Conservation (phyloP, 163 green algal species). For the Chloromonas sp. region DNA sequence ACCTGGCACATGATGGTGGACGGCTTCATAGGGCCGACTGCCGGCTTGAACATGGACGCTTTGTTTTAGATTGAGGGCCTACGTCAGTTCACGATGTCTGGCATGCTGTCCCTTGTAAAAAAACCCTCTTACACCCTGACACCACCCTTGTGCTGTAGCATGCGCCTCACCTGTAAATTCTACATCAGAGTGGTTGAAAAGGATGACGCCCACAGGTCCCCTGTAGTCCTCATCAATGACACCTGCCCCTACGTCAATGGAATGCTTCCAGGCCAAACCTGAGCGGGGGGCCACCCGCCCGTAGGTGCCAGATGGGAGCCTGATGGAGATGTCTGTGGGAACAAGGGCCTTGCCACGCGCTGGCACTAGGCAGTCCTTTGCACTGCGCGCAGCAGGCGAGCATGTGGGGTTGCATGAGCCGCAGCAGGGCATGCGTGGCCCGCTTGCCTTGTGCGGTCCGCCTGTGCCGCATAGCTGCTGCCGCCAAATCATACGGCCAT, state of each 20-base stretch:
- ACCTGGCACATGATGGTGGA: too few relatives aligned
- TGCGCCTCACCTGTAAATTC: slow-evolving; percentile 69
- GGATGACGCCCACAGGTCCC: slow-evolving; percentile 79
- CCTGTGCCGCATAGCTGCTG: background rate
- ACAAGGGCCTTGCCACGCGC: slow-evolving; percentile 79
- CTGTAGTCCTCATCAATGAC: slow-evolving; percentile 91
- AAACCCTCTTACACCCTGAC: too few relatives aligned
- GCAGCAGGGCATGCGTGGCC: background rate
- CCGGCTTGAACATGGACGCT: too few relatives aligned
- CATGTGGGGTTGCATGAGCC: background rate
- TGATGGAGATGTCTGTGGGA: slow-evolving; percentile 85
- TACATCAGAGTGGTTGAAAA: slow-evolving; percentile 92
- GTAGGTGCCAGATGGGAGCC: slow-evolving; percentile 87
- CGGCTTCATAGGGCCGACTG: too few relatives aligned
- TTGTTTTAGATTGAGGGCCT: too few relatives aligned
- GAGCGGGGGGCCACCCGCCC: slow-evolving; percentile 90
- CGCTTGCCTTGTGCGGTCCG: background rate
- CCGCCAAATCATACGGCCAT: background rate
- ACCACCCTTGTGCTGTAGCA: too few relatives aligned
- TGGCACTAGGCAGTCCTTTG: slow-evolving; percentile 78
- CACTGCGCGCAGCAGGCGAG: slow-evolving; percentile 46
- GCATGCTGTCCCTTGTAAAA: too few relatives aligned
- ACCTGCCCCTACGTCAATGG: slow-evolving; percentile 93
- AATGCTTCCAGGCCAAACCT: slow-evolving; percentile 93
- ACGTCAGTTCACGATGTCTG: too few relatives aligned